Conservation (phyloP, 192 early-diverging fungal genomes). For the Martensiomyces pterosporus region DNA sequence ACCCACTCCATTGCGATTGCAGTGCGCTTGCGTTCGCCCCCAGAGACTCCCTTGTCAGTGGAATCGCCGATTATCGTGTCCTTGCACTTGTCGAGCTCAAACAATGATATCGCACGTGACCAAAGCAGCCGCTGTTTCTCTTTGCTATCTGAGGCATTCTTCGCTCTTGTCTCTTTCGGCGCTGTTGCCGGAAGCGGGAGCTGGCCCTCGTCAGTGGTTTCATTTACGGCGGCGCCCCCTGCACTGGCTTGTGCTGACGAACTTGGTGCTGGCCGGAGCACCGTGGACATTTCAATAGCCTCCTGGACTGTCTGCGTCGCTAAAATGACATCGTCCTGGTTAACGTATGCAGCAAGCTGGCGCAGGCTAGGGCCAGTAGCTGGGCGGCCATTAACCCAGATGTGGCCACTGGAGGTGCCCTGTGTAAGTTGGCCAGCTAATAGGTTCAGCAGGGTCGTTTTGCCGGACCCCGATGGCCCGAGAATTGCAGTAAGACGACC, state of each 20-base stretch:
- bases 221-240: background rate
- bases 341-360: constrained; percentile 51
- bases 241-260: background rate
- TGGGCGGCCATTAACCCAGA: constrained; percentile 56
- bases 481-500: constrained; percentile 61
- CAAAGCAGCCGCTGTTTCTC: constrained; percentile 33
- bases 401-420: constrained; percentile 49
- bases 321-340: constrained; percentile 63
- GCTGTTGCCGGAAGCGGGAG: constrained; percentile 20
- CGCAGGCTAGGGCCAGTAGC: constrained; percentile 54
- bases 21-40: constrained; percentile 70
- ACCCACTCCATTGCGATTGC: constrained; percentile 73
- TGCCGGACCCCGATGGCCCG: constrained; percentile 62
- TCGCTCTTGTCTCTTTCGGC: constrained; percentile 10
- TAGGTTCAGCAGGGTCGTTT: constrained; percentile 62
- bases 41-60: constrained; percentile 64
- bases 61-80: constrained; percentile 65
- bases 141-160: constrained; percentile 27
- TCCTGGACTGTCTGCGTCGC: constrained; percentile 72
- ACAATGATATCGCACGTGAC: constrained; percentile 55
- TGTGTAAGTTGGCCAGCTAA: constrained; percentile 54
- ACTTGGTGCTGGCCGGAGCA: constrained; percentile 37
- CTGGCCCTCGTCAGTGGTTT: constrained; percentile 20
- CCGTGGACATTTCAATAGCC: constrained; percentile 68
- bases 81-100: constrained; percentile 62